Conservation (phyloP, 306 rosid genomes). For the Quercus dentata region DNA sequence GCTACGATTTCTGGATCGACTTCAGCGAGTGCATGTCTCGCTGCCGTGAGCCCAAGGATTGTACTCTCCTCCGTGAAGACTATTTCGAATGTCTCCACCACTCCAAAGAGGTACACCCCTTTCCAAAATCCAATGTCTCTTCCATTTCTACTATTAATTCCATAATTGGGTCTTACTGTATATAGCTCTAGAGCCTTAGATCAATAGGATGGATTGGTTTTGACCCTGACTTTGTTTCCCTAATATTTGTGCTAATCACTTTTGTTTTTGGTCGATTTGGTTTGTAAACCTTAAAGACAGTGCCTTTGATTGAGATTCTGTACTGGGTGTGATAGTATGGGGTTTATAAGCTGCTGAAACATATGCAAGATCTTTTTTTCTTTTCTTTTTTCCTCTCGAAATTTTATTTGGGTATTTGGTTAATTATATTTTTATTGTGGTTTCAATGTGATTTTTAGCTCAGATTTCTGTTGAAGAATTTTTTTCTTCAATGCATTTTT, state of each 20-base stretch:
- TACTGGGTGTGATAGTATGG: neutral
- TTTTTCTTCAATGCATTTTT: too few relatives aligned
- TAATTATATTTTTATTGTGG: neutral
- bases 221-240: neutral
- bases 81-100: slow-evolving; percentile 99
- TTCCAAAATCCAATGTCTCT: neutral
- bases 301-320: neutral
- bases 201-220: neutral
- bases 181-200: neutral
- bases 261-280: neutral
- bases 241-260: too few relatives aligned
- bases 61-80: slow-evolving; percentile 93
- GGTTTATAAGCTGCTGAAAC: neutral
- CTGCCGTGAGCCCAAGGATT: slow-evolving; percentile 94
- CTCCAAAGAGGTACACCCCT: slow-evolving; percentile 73
- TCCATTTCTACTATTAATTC: neutral
- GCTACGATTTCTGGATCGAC: slow-evolving; percentile 99
- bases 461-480: neutral
- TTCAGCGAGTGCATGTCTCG: slow-evolving; percentile 98
- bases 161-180: neutral
- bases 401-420: neutral
- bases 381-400: neutral
- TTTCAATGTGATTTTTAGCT: neutral
- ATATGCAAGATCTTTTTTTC: neutral
- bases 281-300: neutral